phyloP scores from a whole-genome alignment of 2,329 filamentous ascomycete genomes.

The Acrocalymma vagum region DNA sequence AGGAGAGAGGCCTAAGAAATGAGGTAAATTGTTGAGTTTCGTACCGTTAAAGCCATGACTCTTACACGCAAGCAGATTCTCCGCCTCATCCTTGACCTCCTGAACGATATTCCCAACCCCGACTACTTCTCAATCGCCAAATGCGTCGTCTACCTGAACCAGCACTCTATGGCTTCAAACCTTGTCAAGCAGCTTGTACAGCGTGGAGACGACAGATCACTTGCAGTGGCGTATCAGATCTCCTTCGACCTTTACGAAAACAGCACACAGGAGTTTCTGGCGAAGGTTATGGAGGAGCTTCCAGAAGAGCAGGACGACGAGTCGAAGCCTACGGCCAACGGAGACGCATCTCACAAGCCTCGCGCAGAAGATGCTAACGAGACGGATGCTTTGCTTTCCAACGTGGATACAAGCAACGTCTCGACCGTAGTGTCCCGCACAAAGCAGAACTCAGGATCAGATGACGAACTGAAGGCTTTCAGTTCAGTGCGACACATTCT shows the following conservation, averaged over 20 bases:
- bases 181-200: slow-evolving; percentile 85
- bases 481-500: slow-evolving; percentile 70
- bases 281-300: slow-evolving; percentile 84
- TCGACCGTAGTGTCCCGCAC: slow-evolving; percentile 56
- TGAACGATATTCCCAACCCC: slow-evolving; percentile 89
- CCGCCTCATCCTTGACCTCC: slow-evolving; percentile 89
- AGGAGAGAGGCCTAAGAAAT: slow-evolving; percentile 85
- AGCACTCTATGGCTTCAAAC: slow-evolving; percentile 86
- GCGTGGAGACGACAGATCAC: slow-evolving; percentile 78
- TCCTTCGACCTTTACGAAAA: slow-evolving; percentile 99
- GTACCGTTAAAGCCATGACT: neutral
- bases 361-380: slow-evolving; percentile 61
- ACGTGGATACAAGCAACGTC: slow-evolving; percentile 62
- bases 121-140: slow-evolving; percentile 99
- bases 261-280: slow-evolving; percentile 94
- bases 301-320: slow-evolving; percentile 65
- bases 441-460: slow-evolving; percentile 53
- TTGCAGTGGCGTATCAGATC: slow-evolving; percentile 93
- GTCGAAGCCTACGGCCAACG: slow-evolving; percentile 47
- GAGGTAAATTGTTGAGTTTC: slow-evolving; percentile 64
- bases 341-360: slow-evolving; percentile 44
- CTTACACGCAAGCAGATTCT: slow-evolving; percentile 69
- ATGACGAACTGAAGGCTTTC: slow-evolving; percentile 64
- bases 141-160: slow-evolving; percentile 94
- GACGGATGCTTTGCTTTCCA: slow-evolving; percentile 65